phyloP scores from a whole-genome alignment of 2,329 filamentous ascomycete genomes.

The Fonsecaea multimorphosa region DNA sequence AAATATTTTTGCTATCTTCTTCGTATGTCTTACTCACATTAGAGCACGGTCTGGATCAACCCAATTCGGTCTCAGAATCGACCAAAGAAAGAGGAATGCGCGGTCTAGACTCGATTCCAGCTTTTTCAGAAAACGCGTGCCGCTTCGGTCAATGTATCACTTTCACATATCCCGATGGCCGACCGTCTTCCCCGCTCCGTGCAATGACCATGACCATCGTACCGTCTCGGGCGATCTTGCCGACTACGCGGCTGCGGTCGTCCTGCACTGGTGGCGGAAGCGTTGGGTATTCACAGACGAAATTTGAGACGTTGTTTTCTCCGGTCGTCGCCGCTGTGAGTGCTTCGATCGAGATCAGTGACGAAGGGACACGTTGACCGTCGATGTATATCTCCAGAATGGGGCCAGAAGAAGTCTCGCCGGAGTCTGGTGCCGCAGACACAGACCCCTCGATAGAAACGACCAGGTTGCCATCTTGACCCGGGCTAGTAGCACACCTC shows the following conservation, averaged over 20 bases:
- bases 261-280: constrained; percentile 21
- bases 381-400: constrained; percentile 27
- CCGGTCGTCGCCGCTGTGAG: background rate
- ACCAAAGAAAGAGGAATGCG: too few relatives aligned
- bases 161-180: constrained; percentile 20
- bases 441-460: background rate
- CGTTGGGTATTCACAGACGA: constrained; percentile 5
- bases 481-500: background rate
- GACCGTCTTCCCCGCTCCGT: constrained; percentile 6
- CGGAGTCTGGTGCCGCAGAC: background rate
- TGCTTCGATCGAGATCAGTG: constrained; percentile 1
- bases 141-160: background rate
- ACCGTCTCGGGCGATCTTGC: constrained; percentile 29
- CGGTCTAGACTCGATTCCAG: too few relatives aligned
- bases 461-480: background rate
- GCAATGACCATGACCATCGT: constrained; percentile 29
- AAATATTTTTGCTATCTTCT: too few relatives aligned
- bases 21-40: too few relatives aligned
- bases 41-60: too few relatives aligned
- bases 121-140: background rate
- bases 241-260: constrained; percentile 23
- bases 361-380: constrained; percentile 9
- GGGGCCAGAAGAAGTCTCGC: background rate
- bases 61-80: too few relatives aligned
- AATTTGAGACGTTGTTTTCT: background rate